Base-by-base conservation (phyloP, 1,284 basidiomycete species). In the Somion occarium region DNA sequence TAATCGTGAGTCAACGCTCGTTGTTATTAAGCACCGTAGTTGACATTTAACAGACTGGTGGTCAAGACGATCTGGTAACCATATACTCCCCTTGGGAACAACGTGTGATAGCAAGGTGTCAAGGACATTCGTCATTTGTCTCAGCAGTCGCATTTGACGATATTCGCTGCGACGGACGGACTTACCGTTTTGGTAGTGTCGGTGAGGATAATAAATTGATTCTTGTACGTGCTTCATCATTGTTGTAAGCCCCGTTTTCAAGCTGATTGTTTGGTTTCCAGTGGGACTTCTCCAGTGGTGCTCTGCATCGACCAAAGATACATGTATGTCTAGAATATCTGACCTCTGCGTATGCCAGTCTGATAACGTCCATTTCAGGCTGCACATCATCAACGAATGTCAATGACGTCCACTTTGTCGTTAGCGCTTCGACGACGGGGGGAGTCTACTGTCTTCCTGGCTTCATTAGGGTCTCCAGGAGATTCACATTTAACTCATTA, bases 121-220 rank as follows among this genome's bases (percentile, higher is more conserved):
- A 98, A 69, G 97, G 96, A 0, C 96, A 99, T 65, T 89, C 92
- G 0, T 95, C 92, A 1, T 98, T 97, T 63, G 91, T 99, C 3
- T 89, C 91, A 0, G 78, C 83, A 2, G 78, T 98, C 7, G 88
- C 90, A 0, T 99, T 98, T 65, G 97, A 99, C 68, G 85, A 90
- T 12, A 75, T 84, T 47, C 80, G 88, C 20, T 90, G 88, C 59
- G 91, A 95, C 59, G 89, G 88, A 22, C 78, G 92, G 41, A 91
- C 89, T 34, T 95, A 95, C 64, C 80, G 92, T 9, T 96, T 98
- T 61, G 92, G 88, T 1, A 93, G 89, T 59, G 91, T 96, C 1
- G 94, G 93, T 24, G 93, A 97, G 66, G 94, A 98, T 64, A 95
- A 94, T 65, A 94, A 94, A 65, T 65, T 97, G 4, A 88, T 96